These are phyloP conservation scores for Saccharomycopsis babjevae DNA, from an alignment of 805 yeast genomes.

Conservation along the genomic window DNA sequence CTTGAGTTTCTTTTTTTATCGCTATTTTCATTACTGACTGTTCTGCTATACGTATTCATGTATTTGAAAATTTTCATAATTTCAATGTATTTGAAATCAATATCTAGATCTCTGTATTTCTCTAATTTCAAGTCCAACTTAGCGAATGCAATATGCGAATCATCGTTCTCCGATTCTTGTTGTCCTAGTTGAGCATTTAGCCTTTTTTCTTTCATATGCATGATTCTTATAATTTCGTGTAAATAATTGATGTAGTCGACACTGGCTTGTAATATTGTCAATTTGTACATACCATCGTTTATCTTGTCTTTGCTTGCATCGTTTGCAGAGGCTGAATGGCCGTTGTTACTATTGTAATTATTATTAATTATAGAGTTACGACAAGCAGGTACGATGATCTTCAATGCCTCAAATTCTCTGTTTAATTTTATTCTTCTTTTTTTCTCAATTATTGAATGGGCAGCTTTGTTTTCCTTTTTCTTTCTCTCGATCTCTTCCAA, in stretches of 20 bases:
- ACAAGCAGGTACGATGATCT: conserved; percentile 72
- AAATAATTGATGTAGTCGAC: conserved; percentile 70
- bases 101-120: conserved; percentile 47
- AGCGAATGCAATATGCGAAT: conserved; percentile 37
- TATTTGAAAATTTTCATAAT: conserved; percentile 17
- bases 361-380: conserved; percentile 30
- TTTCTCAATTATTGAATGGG: conserved; percentile 74
- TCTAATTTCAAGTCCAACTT: conserved; percentile 49
- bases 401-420: conserved; percentile 73
- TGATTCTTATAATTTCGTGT: conserved; percentile 46
- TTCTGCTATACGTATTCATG: conserved; percentile 8
- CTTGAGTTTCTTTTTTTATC: not conserved
- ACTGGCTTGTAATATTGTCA: conserved; percentile 71
- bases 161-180: conserved; percentile 22
- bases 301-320: conserved; percentile 20
- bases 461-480: conserved; percentile 40
- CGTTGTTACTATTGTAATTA: conserved; percentile 11
- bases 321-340: conserved; percentile 17
- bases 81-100: conserved; percentile 39
- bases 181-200: conserved; percentile 19
- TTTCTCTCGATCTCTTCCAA: conserved; percentile 26
- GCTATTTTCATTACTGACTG: not conserved
- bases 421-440: conserved; percentile 70
- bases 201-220: conserved; percentile 34
- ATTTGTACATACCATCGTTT: conserved; percentile 61